These are phyloP conservation scores for Peniophora sp. DNA, from an alignment of 1,284 basidiomycete genomes.

Conservation along the genomic window DNA sequence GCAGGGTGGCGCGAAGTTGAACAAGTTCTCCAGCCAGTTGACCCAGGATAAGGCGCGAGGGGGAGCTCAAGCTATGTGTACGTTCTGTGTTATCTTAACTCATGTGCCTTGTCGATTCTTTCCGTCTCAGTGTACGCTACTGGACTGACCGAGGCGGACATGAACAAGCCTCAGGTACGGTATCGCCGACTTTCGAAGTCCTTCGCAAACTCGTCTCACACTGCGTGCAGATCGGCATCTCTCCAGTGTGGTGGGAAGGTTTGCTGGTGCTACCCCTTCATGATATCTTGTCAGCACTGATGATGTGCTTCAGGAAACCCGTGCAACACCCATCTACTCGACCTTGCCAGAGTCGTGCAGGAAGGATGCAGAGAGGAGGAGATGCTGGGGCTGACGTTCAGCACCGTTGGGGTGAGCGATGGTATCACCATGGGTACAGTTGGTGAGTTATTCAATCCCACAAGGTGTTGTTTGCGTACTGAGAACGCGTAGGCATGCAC, in stretches of 20 bases:
- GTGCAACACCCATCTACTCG: constrained; percentile 74
- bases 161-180: constrained; percentile 71
- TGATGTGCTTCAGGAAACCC: constrained; percentile 53
- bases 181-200: background rate
- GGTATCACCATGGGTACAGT: constrained; percentile 82
- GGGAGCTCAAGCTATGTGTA: constrained; percentile 78
- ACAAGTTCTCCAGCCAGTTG: constrained; percentile 61
- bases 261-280: constrained; percentile 10
- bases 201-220: background rate
- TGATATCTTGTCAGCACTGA: constrained; percentile 1
- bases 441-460: constrained; percentile 32
- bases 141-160: constrained; percentile 70
- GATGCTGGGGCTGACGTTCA: constrained; percentile 71
- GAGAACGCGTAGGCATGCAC: constrained; percentile 52
- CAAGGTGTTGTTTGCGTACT: background rate
- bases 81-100: constrained; percentile 19
- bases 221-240: constrained; percentile 65
- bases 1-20: constrained; percentile 43
- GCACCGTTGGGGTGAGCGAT: constrained; percentile 73
- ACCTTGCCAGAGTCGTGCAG: constrained; percentile 68
- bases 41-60: constrained; percentile 70
- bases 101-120: constrained; percentile 4
- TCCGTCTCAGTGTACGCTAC: constrained; percentile 58
- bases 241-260: constrained; percentile 87
- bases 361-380: constrained; percentile 71